Base-by-base conservation (phyloP, 129 eudicot genomes). In the Centella asiatica region DNA sequence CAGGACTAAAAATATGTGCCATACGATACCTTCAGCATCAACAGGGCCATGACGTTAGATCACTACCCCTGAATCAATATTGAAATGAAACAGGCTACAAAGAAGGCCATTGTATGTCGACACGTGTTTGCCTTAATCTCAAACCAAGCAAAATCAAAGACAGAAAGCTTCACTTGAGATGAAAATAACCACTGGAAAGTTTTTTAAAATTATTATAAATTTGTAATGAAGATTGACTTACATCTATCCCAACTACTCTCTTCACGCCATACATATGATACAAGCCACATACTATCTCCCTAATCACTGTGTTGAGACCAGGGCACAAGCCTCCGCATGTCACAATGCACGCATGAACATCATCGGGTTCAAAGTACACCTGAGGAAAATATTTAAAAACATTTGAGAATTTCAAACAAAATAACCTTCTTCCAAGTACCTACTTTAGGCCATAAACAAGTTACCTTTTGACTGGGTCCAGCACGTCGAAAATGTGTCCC, bases 301-400 rank as follows among this genome's bases (percentile, higher is more conserved):
- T 81, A 52, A 86, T 86, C 62, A 90, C 97, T 32, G 97, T 90
- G 77, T 90, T 90, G 63, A 90, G 83, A 49, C 97, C 97, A 18
- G 97, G 97, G 77, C 95, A 90, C 64, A 90, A 76, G 18, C 97
- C 94, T 59, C 97, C 97, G 50, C 97, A 90, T 48, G 97, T 90
- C 45, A 90, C 97, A 10, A 90, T 84, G 55, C 97, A 90, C 12
- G 97, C 95, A 36, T 76, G 81, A 44, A 90, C 95, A 17, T 86
- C 97, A 68, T 81, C 97, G 0, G 97, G 62, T 47, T 79, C 69
- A 48, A 78, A 90, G 70, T 86, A 90, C 57, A 90, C 83, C 95
- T 89, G 83, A 75, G 46, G 27, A 37, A n/a, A 68, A 47, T 44
- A 64, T n/a, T 26, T 13, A 62, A 44, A 12, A 46, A 20, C 56